Evolutionary conservation across 2,329 filamentous ascomycete genomes (phyloP), one percentile per base, ranked within the genome.

Genomic region (Blastomyces parvus): DNA sequence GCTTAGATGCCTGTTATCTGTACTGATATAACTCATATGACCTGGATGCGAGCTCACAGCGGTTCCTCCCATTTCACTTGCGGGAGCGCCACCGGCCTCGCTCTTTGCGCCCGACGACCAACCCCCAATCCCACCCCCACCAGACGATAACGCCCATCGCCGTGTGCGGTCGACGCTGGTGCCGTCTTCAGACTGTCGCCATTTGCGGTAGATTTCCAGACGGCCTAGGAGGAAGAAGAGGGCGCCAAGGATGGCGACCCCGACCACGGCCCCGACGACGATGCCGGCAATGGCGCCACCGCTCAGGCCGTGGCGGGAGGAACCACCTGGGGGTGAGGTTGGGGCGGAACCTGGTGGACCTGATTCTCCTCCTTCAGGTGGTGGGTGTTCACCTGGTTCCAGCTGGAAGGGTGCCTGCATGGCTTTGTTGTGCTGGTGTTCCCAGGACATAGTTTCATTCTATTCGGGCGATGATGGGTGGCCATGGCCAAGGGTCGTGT

Each of bases 271-370:
- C 30, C 84, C 84, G 44, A 88, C 76, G 0, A 77, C 79, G 38
- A 88, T 85, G 4, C 85, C 86, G 0, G 83, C 84, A 36, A 87
- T 86, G 2, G 81, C 82, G 3, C 84, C 84, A 0, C 72, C 62
- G 40, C 76, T 74, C 6, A 80, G 70, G 30, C 63, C 56, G 58
- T 36, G n/a, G 63, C 59, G 22, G 63, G 48, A 8, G 48, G 67
- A 58, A 19, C 67, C 56, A 19, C 62, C 44, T 14, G 64, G 64
- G 61, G 64, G 59, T 40, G 42, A 57, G 52, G 63, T 22, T 17
- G 67, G 57, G 38, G 59, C 52, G 25, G 58, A 56, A 1, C 66
- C 60, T 19, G 62, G 61, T 22, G 62, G 61, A 46, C 62, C 58
- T 62, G 63, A 52, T 22, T 50, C 42, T 44, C 60, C 61, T 36